Evolutionary conservation across 768 basidiomycete species (phyloP), one percentile per base, ranked within the genome.

Genomic region (Mycena rebaudengoi): DNA sequence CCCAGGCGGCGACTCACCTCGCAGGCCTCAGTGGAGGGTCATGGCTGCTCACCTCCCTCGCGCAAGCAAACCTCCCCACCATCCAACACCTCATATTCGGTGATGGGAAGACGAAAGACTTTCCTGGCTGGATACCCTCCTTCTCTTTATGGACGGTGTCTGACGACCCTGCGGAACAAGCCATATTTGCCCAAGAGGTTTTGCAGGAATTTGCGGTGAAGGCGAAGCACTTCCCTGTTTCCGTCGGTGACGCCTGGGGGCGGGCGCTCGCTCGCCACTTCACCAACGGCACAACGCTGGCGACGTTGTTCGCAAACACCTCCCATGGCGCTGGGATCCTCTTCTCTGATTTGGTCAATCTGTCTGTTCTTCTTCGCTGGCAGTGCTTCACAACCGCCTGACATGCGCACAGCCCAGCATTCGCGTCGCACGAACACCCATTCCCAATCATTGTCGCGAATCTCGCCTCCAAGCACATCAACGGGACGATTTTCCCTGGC

Each of bases 361-460:
- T 71, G 80, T 79, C 54, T 58, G 77, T 74, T 2, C 18, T n/a
- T 29, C n/a, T 41, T 37, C 43, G 14, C 8, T 16, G 25, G 28
- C 16, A 7, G 30, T 1, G 10, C 8, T 3, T n/a, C 25, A 43
- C 14, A n/a, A 43, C 20, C 21, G 23, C 52, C 71, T 26, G 60
- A n/a, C 33, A 21, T 51, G 30, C 4, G 13, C 23, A 26, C 41
- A 80, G 79, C 0, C 65, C 74, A 21, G 68, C 76, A 0, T 82
- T 83, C 60, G 54, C 64, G 8, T 66, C 75, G 23, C 65, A 78
- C 43, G 18, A 62, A 11, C 77, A 79, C 25, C 83, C 83, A 0
- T 76, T 83, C 58, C 83, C 82, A 1, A 75, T 83, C 28, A 59
- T 81, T 2, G 73, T 80, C 6, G 43, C 73, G 0, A 67, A 76